Evolutionary conservation across 176 grass and related monocot genomes (phyloP), one percentile per base, ranked within the genome.

Genomic region (Lolium perenne): DNA sequence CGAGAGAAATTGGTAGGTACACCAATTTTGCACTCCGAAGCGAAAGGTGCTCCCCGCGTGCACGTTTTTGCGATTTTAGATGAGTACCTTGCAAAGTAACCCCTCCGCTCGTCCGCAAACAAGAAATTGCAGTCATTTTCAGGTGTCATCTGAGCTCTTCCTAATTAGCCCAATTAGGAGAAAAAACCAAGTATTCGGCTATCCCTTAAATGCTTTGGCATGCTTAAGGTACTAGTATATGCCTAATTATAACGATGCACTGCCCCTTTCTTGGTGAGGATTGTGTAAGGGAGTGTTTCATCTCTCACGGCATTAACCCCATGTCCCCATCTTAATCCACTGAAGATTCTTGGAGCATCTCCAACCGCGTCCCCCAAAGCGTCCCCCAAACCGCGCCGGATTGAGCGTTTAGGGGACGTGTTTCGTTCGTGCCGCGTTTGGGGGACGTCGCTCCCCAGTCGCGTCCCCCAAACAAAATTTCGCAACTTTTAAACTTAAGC

Each of bases 71-170:
- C 5, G 16, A 1, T 49, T 80, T 75, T 81, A 77, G 76, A 20
- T 55, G 62, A 47, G 46, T 47, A 77, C 60, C 85, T 87, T 84
- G 81, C 77, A 85, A 84, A 60, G 51, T 32, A 81, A 63, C 18
- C 53, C 4, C 13, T 84, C 60, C 5, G 68, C 76, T 91, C 59
- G 16, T 81, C 89, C 61, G 8, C 80, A 87, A 69, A 67, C 49
- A 84, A 87, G 40, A 79, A 87, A 75, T 76, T 80, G 20, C 41
- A 29, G 76, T 91, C 67, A 75, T 84, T 86, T 90, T 90, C 89
- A 80, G 3, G 21, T 47, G 57, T 20, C 4, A 35, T 65, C 62
- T 29, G 26, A 1, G 26, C 26, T 65, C 62, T 16, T 65, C 25
- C 62, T 7, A 65, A 65, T 23, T 16, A 32, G 62, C 1, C 62